Conservation (phyloP, 2,329 filamentous ascomycete genomes). For the Xylariaceae sp. region DNA sequence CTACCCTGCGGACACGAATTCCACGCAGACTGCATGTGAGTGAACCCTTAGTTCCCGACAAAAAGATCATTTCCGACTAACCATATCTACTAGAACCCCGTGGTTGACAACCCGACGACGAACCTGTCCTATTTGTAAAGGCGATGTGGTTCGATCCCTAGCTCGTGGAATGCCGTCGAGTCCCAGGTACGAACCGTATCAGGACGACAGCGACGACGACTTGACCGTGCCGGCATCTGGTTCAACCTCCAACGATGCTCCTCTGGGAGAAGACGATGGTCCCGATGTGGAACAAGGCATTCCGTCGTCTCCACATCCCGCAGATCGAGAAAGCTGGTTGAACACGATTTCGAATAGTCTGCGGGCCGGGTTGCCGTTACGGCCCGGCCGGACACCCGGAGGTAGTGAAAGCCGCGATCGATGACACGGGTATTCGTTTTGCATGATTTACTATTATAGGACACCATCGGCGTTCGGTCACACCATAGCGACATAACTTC, state of each 20-base stretch:
- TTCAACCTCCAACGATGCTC: constrained; percentile 27
- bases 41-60: constrained; percentile 36
- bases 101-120: constrained; percentile 94
- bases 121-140: constrained; percentile 99
- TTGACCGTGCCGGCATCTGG: constrained; percentile 23
- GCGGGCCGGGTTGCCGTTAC: constrained; percentile 22
- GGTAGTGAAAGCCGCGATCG: constrained; percentile 17
- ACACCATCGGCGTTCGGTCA: constrained; percentile 23
- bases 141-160: constrained; percentile 81
- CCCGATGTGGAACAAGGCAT: constrained; percentile 51
- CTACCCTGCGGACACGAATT: constrained; percentile 97
- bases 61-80: constrained; percentile 11
- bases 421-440: constrained; percentile 6
- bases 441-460: constrained; percentile 10
- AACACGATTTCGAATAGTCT: constrained; percentile 41
- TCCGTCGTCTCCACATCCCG: constrained; percentile 28
- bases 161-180: constrained; percentile 55
- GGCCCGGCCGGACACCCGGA: constrained; percentile 17
- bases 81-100: constrained; percentile 69
- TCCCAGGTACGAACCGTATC: constrained; percentile 58
- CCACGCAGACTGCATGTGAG: constrained; percentile 97
- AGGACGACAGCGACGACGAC: constrained; percentile 55
- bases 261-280: constrained; percentile 30
- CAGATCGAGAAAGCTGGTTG: constrained; percentile 42
- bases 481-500: constrained; percentile 23